phyloP scores from a whole-genome alignment of 805 yeast genomes.

The Pichia kluyveri region DNA sequence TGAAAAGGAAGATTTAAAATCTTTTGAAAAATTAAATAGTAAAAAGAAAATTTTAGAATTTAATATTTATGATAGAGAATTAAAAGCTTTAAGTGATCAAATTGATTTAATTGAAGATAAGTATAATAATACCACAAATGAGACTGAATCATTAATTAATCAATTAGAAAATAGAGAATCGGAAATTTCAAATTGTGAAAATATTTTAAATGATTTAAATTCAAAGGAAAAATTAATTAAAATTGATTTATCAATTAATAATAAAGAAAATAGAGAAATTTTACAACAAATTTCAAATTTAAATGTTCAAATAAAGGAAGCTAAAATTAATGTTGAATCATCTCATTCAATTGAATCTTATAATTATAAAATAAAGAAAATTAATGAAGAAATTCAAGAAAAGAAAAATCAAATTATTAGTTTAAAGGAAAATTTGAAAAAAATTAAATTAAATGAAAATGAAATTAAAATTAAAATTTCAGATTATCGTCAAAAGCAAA shows the following conservation, averaged over 20 bases:
- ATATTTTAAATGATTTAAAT: conserved; percentile 36
- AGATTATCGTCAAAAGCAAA: conserved; percentile 39
- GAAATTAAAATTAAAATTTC: conserved; percentile 32
- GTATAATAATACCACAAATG: conserved; percentile 40
- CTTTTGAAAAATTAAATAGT: conserved; percentile 59
- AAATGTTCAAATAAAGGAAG: conserved; percentile 20
- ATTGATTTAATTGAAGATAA: conserved; percentile 54
- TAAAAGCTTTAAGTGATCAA: conserved; percentile 47
- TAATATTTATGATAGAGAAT: conserved; percentile 69
- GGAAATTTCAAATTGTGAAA: conserved; percentile 35
- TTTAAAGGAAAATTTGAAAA: conserved; percentile 36
- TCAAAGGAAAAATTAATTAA: conserved; percentile 40
- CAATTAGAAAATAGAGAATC: conserved; percentile 57
- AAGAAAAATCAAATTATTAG: conserved; percentile 34
- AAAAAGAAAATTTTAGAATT: conserved; percentile 65
- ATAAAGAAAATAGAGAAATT: conserved; percentile 39
- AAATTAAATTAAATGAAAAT: conserved; percentile 33
- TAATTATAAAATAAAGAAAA: conserved; percentile 25
- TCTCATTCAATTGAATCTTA: conserved; percentile 12
- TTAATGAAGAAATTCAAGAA: conserved; percentile 29
- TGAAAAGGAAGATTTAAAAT: conserved; percentile 68
- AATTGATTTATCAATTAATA: conserved; percentile 49
- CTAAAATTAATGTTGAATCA: conserved; percentile 32
- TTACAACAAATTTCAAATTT: conserved; percentile 33
- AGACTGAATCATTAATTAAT: conserved; percentile 44